Evolutionary conservation across 306 rosid species (phyloP).

Genomic region (Cicer pinnatifidum): DNA sequence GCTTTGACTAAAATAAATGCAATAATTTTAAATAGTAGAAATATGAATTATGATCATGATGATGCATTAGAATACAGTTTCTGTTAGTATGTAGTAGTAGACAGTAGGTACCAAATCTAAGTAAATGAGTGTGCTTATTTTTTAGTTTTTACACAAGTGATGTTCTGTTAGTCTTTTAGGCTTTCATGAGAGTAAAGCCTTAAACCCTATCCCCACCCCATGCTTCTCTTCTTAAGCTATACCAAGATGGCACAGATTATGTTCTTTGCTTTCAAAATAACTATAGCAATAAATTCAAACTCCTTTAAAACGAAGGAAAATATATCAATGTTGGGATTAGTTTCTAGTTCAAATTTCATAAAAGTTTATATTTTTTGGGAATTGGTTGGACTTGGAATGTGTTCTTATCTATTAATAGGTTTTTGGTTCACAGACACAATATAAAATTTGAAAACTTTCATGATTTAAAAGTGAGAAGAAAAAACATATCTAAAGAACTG

Average conservation of each 20-base stretch:
- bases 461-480: neutral
- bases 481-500: neutral
- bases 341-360: too few relatives aligned
- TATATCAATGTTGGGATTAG: neutral
- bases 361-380: too few relatives aligned
- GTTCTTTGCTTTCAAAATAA: slow-evolving; percentile 30
- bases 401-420: too few relatives aligned
- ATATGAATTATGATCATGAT: slow-evolving; percentile 12
- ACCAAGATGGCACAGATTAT: slow-evolving; percentile 11
- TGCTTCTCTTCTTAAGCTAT: slow-evolving; percentile 13
- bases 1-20: neutral
- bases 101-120: slow-evolving; percentile 13
- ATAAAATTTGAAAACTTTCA: slow-evolving; percentile 3
- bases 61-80: slow-evolving; percentile 21
- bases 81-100: neutral
- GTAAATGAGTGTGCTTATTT: neutral
- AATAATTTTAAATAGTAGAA: slow-evolving; percentile 22
- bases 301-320: slow-evolving; percentile 32
- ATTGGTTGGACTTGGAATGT: too few relatives aligned
- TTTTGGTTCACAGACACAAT: neutral
- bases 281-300: slow-evolving; percentile 18
- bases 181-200: slow-evolving; percentile 23
- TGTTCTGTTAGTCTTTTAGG: slow-evolving; percentile 15
- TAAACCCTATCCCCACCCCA: slow-evolving; percentile 24
- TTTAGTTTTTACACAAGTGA: slow-evolving; percentile 6